Evolutionary conservation across 495 filamentous ascomycete genomes (phyloP).

Genomic region (Hypoxylon crocopeplum): DNA sequence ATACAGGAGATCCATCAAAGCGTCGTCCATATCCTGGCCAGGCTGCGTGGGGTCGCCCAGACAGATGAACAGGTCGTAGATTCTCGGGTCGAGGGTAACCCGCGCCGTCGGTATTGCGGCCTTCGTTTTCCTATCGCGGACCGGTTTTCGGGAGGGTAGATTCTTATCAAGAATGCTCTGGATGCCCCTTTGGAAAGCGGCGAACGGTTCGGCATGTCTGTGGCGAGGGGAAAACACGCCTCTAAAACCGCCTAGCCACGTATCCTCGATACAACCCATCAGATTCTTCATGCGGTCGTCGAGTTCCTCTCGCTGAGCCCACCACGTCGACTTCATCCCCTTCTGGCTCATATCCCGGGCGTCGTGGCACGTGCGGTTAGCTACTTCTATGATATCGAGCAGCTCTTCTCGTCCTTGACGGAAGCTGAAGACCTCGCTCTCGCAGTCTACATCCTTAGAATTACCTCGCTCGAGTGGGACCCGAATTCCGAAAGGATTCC

Average conservation of each 20-base stretch:
- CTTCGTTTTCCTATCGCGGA: conserved; percentile 54
- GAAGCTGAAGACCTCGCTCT: conserved; percentile 84
- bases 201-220: conserved; percentile 65
- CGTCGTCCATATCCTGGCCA: conserved; percentile 78
- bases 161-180: conserved; percentile 83
- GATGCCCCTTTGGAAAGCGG: conserved; percentile 77
- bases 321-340: conserved; percentile 83
- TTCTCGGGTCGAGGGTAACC: conserved; percentile 73
- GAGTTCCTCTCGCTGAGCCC: conserved; percentile 80
- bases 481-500: conserved; percentile 81
- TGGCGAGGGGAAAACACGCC: conserved; percentile 83
- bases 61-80: conserved; percentile 87
- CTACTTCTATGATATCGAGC: conserved; percentile 76
- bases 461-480: conserved; percentile 83
- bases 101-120: conserved; percentile 51
- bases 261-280: conserved; percentile 82
- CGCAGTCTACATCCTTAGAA: conserved; percentile 78
- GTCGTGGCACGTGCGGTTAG: conserved; percentile 79
- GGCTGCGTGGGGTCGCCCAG: conserved; percentile 73
- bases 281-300: conserved; percentile 80
- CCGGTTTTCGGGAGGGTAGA: conserved; percentile 80
- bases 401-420: conserved; percentile 77
- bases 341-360: conserved; percentile 51
- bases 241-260: conserved; percentile 94
- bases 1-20: conserved; percentile 86